Evolutionary conservation across 1,284 basidiomycete species (phyloP).

Genomic region (Athelia psychrophila): DNA sequence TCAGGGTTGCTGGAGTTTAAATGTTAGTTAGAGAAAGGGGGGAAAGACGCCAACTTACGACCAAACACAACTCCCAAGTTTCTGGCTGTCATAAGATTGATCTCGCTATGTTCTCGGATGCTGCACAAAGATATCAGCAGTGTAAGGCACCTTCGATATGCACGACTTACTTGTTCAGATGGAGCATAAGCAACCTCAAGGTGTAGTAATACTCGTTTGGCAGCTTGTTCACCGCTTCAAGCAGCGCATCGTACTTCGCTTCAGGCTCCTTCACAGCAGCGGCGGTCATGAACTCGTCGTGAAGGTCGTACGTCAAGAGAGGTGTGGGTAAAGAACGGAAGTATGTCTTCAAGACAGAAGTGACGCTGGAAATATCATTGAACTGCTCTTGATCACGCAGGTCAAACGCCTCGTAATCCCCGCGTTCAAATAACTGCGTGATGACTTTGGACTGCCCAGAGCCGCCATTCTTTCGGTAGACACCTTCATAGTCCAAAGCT

Average conservation of each 20-base stretch:
- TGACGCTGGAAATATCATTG: slow-evolving; percentile 97
- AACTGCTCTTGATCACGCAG: slow-evolving; percentile 85
- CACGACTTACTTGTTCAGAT: slow-evolving; percentile 72
- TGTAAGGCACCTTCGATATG: background rate
- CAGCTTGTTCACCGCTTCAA: slow-evolving; percentile 73
- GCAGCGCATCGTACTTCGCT: slow-evolving; percentile 60
- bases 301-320: slow-evolving; percentile 86
- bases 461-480: slow-evolving; percentile 97
- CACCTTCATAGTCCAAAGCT: slow-evolving; percentile 93
- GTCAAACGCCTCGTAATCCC: slow-evolving; percentile 87
- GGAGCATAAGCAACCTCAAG: slow-evolving; percentile 79
- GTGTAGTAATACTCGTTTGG: slow-evolving; percentile 90
- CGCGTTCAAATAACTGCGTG: slow-evolving; percentile 92
- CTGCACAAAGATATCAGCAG: slow-evolving; percentile 34
- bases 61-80: slow-evolving; percentile 99
- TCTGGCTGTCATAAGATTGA: slow-evolving; percentile 92
- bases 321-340: slow-evolving; percentile 91
- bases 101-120: slow-evolving; percentile 64
- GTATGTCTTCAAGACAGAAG: slow-evolving; percentile 96
- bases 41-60: slow-evolving; percentile 58
- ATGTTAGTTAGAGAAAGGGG: slow-evolving; percentile 9
- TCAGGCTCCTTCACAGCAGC: slow-evolving; percentile 66
- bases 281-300: slow-evolving; percentile 86
- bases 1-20: slow-evolving; percentile 76
- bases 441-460: slow-evolving; percentile 91